Evolutionary conservation across 1,284 basidiomycete genomes (phyloP).

Genomic region (Naganishia liquefaciens): DNA sequence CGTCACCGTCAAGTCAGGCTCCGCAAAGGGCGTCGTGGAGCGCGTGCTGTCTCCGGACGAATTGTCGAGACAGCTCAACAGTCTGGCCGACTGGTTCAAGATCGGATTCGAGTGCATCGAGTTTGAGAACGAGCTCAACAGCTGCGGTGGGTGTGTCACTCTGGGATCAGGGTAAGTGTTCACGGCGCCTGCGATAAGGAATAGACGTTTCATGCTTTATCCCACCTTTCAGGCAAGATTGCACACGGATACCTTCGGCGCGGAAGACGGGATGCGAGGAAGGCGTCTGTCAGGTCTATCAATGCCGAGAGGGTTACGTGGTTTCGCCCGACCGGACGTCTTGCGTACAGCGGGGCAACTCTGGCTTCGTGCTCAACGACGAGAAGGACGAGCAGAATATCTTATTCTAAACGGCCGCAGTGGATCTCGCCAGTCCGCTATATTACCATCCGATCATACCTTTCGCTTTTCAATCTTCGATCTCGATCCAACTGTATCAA

Average conservation of each 20-base stretch:
- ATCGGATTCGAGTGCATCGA: conserved; percentile 55
- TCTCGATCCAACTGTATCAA: conserved; percentile 22
- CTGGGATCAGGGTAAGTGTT: conserved; percentile 52
- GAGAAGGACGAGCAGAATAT: conserved; percentile 3
- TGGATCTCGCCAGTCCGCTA: background rate
- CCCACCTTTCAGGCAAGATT: conserved; percentile 48
- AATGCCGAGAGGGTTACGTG: conserved; percentile 51
- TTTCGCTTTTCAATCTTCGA: background rate
- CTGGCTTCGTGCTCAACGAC: conserved; percentile 14
- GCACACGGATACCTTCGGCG: conserved; percentile 51
- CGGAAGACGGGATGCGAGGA: conserved; percentile 49
- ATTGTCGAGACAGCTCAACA: conserved; percentile 43
- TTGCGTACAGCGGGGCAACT: conserved; percentile 40
- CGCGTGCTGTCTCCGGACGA: conserved; percentile 34
- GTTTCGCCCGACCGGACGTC: conserved; percentile 45
- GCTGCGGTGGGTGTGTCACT: conserved; percentile 53
- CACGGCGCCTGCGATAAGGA: background rate
- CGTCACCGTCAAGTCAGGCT: conserved; percentile 38
- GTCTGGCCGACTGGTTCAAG: conserved; percentile 54
- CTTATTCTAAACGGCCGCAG: background rate
- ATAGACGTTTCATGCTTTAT: background rate
- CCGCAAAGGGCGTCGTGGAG: conserved; percentile 32
- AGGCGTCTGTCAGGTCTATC: conserved; percentile 48
- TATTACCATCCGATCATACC: background rate
- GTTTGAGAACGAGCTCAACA: conserved; percentile 50